Evolutionary conservation across 2,329 filamentous ascomycete genomes (phyloP), one percentile per base, ranked within the genome.

Genomic region (Ophiostoma sp.): DNA sequence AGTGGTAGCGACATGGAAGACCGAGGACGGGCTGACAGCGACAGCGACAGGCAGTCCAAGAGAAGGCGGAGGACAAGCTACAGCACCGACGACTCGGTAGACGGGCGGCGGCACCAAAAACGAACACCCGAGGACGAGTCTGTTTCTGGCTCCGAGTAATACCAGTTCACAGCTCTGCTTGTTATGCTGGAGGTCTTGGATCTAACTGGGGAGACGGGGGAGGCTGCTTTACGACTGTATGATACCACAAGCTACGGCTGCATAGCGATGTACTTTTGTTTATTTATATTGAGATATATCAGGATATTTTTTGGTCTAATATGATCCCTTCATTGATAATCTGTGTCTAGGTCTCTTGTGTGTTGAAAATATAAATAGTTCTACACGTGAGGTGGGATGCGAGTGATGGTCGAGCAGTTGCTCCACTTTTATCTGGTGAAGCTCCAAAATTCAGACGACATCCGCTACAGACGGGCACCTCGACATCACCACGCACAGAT

Each of bases 391-490:
- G n/a, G n/a, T n/a, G n/a, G n/a, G n/a, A n/a, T n/a, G n/a, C n/a
- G n/a, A n/a, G n/a, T n/a, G n/a, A n/a, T n/a, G n/a, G n/a, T n/a
- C n/a, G n/a, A n/a, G n/a, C n/a, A n/a, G n/a, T n/a, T n/a, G n/a
- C n/a, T n/a, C n/a, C 60, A 64, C 60, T 64, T 64, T 64, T 64
- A 64, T 64, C 13, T 20, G 2, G 11, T 20, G 54, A 64, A 64
- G 62, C 65, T 48, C 65, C 65, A 67, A 67, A 48, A 8, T 44
- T 48, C 57, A 62, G 65, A 39, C 64, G 36, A 44, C 44, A 48
- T 48, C 23, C 67, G 33, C 27, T 20, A 20, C 27, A 54, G 27
- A 27, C 57, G 33, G n/a, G 15, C 27, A 62, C 23, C 52, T 62
- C 11, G 57, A 31, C 57, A 62, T 62, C 15, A 33, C 15, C 57